Conservation (phyloP, 169 alveolate genomes). For the Cryptosporidium ubiquitum region DNA sequence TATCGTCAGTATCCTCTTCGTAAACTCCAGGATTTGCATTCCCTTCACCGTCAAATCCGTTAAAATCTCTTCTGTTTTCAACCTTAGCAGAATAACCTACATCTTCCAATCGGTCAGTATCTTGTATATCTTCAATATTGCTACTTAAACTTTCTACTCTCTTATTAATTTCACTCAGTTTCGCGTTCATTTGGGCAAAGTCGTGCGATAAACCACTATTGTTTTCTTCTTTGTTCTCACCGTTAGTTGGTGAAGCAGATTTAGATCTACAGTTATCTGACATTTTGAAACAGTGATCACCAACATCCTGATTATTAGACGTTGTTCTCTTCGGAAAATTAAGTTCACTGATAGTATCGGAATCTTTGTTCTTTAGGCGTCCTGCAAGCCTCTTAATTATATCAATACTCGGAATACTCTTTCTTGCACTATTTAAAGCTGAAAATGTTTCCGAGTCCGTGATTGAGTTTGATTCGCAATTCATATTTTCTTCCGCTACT, state of each 20-base stretch:
- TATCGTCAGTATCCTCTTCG: background rate
- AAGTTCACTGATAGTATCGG: constrained; percentile 53
- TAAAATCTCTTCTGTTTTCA: background rate
- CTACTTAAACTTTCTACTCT: constrained; percentile 59
- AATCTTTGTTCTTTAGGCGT: constrained; percentile 47
- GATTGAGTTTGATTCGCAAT: constrained; percentile 12
- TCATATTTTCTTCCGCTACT: background rate
- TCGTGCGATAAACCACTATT: constrained; percentile 1
- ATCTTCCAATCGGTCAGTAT: constrained; percentile 27
- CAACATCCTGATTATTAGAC: background rate
- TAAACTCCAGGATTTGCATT: background rate
- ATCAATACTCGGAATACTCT: constrained; percentile 49
- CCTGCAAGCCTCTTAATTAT: constrained; percentile 62
- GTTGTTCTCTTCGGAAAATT: constrained; percentile 27
- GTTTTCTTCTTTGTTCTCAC: background rate
- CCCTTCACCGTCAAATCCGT: background rate
- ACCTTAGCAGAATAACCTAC: background rate
- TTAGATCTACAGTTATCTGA: background rate
- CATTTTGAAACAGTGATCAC: background rate
- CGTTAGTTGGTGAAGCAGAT: constrained; percentile 36
- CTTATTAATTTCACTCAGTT: constrained; percentile 31
- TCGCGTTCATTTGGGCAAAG: constrained; percentile 41
- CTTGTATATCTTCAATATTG: constrained; percentile 58
- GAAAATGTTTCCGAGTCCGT: constrained; percentile 63
- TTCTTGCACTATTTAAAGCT: constrained; percentile 27